phyloP scores from a whole-genome alignment of 495 filamentous ascomycete genomes.

The Podospora tetraspora region DNA sequence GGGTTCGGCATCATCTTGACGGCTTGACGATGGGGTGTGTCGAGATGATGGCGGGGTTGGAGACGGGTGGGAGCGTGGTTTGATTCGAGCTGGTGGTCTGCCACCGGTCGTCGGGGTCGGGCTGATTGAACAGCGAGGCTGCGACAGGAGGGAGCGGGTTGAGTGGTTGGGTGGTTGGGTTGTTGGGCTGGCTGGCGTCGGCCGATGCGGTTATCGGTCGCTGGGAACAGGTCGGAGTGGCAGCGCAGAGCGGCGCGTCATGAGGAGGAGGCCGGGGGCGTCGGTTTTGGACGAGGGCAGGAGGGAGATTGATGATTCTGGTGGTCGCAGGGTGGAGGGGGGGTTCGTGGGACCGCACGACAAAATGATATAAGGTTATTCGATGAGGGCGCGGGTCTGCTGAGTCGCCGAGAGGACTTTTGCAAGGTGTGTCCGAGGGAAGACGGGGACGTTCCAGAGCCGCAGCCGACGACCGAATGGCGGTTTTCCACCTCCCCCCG shows the following conservation, averaged over 20 bases:
- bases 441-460: constrained; percentile 8
- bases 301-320: neutral
- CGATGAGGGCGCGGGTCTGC: neutral
- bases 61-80: neutral
- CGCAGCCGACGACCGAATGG: constrained; percentile 16
- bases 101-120: neutral
- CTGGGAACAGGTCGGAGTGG: constrained; percentile 15
- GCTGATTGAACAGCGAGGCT: neutral
- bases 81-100: neutral
- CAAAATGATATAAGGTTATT: neutral
- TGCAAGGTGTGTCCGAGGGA: constrained; percentile 2
- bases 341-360: neutral
- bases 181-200: neutral
- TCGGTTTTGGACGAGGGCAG: neutral
- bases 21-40: neutral
- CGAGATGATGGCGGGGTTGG: constrained; percentile 3
- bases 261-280: constrained; percentile 15
- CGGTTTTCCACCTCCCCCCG: constrained; percentile 16
- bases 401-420: constrained; percentile 1
- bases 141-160: neutral
- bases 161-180: neutral
- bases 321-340: neutral
- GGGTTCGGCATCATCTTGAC: constrained; percentile 39
- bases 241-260: constrained; percentile 24
- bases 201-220: constrained; percentile 14